Evolutionary conservation across 2,329 filamentous ascomycete genomes (phyloP).

Genomic region (Escovopsis weberi): DNA sequence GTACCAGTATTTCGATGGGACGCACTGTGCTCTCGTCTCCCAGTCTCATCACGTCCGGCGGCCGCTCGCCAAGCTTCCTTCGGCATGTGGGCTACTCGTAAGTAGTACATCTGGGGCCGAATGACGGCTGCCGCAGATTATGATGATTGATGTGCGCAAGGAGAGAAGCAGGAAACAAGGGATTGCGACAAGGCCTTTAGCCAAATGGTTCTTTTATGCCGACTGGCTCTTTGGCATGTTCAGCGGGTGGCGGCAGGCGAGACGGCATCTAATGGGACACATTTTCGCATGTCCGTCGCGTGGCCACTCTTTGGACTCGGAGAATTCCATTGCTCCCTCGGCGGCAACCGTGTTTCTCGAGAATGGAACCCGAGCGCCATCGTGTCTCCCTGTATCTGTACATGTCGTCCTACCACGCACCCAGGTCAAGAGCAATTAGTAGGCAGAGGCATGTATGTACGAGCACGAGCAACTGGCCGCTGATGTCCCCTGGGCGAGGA

Average conservation of each 20-base stretch:
- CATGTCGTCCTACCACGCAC: no score
- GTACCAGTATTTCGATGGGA: background rate
- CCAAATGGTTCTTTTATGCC: slow-evolving; percentile 5
- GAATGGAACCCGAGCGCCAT: no score
- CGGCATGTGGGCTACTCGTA: slow-evolving; percentile 10
- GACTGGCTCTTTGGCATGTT: slow-evolving; percentile 4
- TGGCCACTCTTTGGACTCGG: background rate
- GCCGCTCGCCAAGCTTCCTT: slow-evolving; percentile 14
- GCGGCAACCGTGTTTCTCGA: background rate
- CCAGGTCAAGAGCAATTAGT: no score
- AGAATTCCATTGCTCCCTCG: background rate
- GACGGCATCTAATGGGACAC: background rate
- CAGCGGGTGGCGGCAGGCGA: background rate
- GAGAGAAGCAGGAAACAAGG: background rate
- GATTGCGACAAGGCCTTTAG: slow-evolving; percentile 6
- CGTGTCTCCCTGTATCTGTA: no score
- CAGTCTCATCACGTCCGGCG: slow-evolving; percentile 1
- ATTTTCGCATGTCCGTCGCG: background rate
- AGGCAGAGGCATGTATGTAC: no score
- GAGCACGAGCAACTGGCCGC: no score
- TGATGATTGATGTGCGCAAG: slow-evolving; percentile 7
- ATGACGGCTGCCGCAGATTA: slow-evolving; percentile 8
- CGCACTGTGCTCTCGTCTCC: background rate
- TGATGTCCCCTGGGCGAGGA: no score
- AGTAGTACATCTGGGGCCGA: slow-evolving; percentile 4